Percentiles rank a stretch among this genome's conserved stretches.
These are phyloP conservation scores for Lasiodiplodia theobromae DNA, from an alignment of 2,329 filamentous ascomycete species.

Conservation along the genomic window DNA sequence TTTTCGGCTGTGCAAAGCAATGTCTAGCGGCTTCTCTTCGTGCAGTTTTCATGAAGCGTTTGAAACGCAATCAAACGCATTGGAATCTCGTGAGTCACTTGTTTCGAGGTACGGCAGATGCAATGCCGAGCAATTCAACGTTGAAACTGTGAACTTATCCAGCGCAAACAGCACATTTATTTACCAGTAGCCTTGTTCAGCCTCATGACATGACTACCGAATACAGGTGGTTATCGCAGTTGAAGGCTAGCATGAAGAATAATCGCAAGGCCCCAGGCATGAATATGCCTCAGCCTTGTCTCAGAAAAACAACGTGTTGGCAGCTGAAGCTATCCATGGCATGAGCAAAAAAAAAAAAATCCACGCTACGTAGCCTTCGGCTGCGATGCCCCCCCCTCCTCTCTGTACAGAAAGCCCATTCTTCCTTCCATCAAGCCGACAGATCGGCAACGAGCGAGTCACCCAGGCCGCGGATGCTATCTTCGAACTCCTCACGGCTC, in stretches of 20 bases:
- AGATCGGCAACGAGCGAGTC: constrained; percentile 56
- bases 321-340: no score
- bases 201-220: no score
- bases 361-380: no score
- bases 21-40: neutral
- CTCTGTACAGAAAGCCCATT: neutral
- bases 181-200: neutral
- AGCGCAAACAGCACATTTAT: neutral
- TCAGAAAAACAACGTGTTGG: no score
- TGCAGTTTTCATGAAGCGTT: neutral
- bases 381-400: no score
- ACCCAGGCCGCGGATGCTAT: constrained; percentile 60
- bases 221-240: no score
- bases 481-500: constrained; percentile 59
- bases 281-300: no score
- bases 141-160: neutral
- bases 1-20: neutral
- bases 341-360: no score
- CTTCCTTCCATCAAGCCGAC: neutral
- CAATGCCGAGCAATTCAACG: neutral
- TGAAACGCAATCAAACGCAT: neutral
- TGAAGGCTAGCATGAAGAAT: no score
- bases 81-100: neutral
- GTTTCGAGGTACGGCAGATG: neutral
- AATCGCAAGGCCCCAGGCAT: no score